Conservation (phyloP, 176 grass and related monocot species). For the Calamus simplicifolius region DNA sequence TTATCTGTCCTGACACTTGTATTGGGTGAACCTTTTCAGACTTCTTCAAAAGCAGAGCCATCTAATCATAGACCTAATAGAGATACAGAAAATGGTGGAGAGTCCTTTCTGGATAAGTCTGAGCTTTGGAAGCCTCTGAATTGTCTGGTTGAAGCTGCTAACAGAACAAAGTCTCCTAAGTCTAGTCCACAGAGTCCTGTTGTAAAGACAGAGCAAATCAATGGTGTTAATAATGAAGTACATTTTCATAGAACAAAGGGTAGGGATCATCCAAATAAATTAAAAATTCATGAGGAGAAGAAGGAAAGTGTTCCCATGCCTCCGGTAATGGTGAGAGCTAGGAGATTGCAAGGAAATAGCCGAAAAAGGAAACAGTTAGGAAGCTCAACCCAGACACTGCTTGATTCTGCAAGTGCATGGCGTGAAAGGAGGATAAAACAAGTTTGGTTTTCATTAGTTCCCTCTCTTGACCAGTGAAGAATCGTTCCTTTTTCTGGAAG, state of each 20-base stretch:
- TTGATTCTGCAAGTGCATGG: conserved; percentile 22
- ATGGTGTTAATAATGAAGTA: conserved; percentile 25
- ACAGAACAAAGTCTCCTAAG: conserved; percentile 54
- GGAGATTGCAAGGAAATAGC: conserved; percentile 26
- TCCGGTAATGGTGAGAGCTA: conserved; percentile 18
- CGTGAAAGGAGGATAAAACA: conserved; percentile 43
- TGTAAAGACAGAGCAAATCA: conserved; percentile 45
- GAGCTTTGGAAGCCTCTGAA: conserved; percentile 81
- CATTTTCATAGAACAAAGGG: conserved; percentile 31
- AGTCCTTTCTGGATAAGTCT: conserved; percentile 38
- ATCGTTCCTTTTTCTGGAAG: background rate
- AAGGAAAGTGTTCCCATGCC: conserved; percentile 29
- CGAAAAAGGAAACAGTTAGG: conserved; percentile 33
- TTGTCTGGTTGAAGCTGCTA: conserved; percentile 72
- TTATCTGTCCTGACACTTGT: conserved; percentile 1
- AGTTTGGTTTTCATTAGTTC: conserved; percentile 78
- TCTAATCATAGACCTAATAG: conserved; percentile 36
- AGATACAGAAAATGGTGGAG: conserved; percentile 26
- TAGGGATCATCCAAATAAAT: conserved; percentile 38
- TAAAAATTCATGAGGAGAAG: conserved; percentile 42
- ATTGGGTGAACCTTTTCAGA: conserved; percentile 31
- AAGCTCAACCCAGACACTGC: conserved; percentile 17
- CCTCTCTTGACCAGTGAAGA: conserved; percentile 49
- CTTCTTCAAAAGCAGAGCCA: conserved; percentile 40
- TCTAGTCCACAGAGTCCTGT: conserved; percentile 38